Evolutionary conservation across 371 early-diverging fungal genomes (phyloP).

Genomic region (Dentiscutata heterogama): DNA sequence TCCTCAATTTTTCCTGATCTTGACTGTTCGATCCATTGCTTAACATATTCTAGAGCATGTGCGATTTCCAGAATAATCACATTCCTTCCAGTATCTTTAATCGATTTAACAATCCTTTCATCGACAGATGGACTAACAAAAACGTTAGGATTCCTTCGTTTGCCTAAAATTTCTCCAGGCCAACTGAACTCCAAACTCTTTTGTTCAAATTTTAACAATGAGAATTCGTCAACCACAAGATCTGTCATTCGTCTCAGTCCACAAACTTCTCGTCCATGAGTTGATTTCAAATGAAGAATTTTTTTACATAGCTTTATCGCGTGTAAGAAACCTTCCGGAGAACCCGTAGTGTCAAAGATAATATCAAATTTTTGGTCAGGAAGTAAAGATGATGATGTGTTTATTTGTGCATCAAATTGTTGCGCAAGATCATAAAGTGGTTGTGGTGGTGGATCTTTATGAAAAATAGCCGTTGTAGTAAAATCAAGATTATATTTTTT

Average conservation of each 20-base stretch:
- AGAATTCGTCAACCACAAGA: constrained; percentile 11
- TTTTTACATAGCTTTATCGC: neutral
- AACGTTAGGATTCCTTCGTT: constrained; percentile 8
- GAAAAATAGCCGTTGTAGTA: constrained; percentile 4
- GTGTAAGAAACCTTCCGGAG: constrained; percentile 5
- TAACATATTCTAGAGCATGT: neutral
- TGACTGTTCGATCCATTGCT: neutral
- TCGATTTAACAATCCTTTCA: neutral
- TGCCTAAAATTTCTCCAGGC: neutral
- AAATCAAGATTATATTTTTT: constrained; percentile 7
- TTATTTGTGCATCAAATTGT: neutral
- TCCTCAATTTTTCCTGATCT: neutral
- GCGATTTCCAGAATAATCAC: neutral
- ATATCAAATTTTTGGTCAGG: neutral
- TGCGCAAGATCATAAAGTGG: neutral
- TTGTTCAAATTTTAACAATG: neutral
- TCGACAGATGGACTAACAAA: neutral
- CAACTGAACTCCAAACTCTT: neutral
- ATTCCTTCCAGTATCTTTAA: constrained; percentile 2
- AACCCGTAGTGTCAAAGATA: constrained; percentile 5
- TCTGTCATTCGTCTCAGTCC: constrained; percentile 12
- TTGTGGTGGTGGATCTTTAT: neutral
- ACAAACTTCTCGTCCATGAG: constrained; percentile 26
- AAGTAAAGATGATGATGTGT: neutral
- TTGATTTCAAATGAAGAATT: constrained; percentile 31